Evolutionary conservation across 208 protist genomes (phyloP).

Genomic region (Phytomonas sp.): DNA sequence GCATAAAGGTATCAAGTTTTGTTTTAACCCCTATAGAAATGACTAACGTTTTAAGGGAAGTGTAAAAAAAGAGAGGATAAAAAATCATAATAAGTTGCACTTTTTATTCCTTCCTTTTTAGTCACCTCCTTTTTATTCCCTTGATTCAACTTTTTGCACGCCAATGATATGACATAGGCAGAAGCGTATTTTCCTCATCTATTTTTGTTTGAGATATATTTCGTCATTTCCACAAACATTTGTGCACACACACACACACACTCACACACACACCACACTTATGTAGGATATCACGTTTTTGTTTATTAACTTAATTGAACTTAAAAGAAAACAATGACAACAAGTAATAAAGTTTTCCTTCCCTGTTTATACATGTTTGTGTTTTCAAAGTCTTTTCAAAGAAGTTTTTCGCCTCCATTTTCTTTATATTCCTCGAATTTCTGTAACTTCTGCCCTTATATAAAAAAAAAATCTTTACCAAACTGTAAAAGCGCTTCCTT

Average conservation of each 20-base stretch:
- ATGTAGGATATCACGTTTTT: background rate
- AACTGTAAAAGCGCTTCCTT: background rate
- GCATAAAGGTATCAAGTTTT: background rate
- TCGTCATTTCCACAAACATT: background rate
- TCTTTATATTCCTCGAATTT: background rate
- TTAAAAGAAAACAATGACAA: background rate
- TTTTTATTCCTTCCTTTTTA: background rate
- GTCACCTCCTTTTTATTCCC: background rate
- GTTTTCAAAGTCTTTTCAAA: background rate
- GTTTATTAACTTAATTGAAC: background rate
- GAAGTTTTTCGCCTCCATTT: background rate
- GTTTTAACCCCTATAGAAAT: background rate
- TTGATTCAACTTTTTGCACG: constrained; percentile 2
- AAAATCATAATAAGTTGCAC: background rate
- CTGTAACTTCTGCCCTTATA: background rate
- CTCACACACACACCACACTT: background rate
- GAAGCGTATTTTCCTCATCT: background rate
- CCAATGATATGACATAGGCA: background rate
- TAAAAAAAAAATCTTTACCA: background rate
- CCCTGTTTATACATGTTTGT: background rate
- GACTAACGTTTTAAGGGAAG: background rate
- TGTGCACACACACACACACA: constrained; percentile 1
- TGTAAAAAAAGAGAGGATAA: background rate
- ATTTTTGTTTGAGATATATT: background rate
- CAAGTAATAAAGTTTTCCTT: background rate